These are phyloP conservation scores for Rosellinia necatrix DNA, from an alignment of 2,329 filamentous ascomycete species.

Conservation along the genomic window DNA sequence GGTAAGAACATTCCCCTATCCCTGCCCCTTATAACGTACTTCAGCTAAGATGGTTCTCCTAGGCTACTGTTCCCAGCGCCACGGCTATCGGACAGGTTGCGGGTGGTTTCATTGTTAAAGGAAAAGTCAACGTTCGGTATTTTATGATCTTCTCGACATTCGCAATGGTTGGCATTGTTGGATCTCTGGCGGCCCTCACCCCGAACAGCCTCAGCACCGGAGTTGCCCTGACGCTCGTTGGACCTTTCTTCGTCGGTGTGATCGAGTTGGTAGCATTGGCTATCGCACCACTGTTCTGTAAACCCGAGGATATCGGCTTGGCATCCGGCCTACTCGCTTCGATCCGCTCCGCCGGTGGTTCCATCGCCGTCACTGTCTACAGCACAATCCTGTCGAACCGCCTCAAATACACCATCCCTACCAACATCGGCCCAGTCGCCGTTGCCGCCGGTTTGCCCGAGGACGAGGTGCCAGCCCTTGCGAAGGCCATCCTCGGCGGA, in stretches of 20 bases:
- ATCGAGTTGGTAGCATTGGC: slow-evolving; percentile 44
- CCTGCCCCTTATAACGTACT: neutral
- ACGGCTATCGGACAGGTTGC: slow-evolving; percentile 43
- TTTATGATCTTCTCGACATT: slow-evolving; percentile 45
- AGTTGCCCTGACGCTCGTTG: slow-evolving; percentile 43
- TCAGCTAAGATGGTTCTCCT: slow-evolving; percentile 14
- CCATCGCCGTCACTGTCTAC: slow-evolving; percentile 47
- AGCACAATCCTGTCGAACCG: slow-evolving; percentile 46
- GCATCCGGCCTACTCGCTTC: slow-evolving; percentile 47
- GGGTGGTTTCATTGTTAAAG: slow-evolving; percentile 41
- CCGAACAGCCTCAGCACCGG: slow-evolving; percentile 40
- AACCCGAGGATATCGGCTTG: slow-evolving; percentile 46
- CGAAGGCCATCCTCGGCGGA: slow-evolving; percentile 39
- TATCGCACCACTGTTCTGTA: slow-evolving; percentile 45
- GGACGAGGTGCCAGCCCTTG: slow-evolving; percentile 40
- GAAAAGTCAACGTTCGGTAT: slow-evolving; percentile 44
- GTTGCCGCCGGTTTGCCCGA: slow-evolving; percentile 44
- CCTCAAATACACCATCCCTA: slow-evolving; percentile 42
- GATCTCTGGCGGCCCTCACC: slow-evolving; percentile 42
- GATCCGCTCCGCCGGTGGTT: slow-evolving; percentile 45
- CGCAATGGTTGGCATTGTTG: slow-evolving; percentile 45
- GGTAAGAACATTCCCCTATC: slow-evolving; percentile 21
- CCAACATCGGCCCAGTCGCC: slow-evolving; percentile 42
- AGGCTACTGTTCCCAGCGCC: slow-evolving; percentile 43
- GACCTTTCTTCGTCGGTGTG: slow-evolving; percentile 45